phyloP scores from a whole-genome alignment of 2,329 filamentous ascomycete genomes.

The Apiospora aurea region DNA sequence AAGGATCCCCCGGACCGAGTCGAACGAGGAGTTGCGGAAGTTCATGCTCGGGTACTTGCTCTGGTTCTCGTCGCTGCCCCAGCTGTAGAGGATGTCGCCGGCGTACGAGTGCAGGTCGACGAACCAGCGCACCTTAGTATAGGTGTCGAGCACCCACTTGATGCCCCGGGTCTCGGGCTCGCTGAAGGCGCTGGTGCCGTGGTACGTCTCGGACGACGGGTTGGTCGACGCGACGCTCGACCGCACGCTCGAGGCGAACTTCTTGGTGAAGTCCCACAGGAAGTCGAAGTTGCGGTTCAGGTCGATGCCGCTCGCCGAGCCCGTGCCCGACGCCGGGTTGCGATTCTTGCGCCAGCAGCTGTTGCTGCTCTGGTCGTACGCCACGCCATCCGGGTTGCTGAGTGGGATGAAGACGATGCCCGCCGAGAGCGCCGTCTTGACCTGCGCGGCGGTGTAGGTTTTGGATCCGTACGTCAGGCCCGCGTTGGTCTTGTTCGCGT shows the following conservation, averaged over 20 bases:
- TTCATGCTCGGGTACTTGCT: conserved; percentile 52
- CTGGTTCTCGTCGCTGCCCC: conserved; percentile 64
- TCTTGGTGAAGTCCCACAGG: conserved; percentile 58
- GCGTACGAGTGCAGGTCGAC: conserved; percentile 64
- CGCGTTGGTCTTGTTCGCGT: conserved; percentile 55
- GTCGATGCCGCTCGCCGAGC: conserved; percentile 53
- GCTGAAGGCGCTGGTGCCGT: conserved; percentile 58
- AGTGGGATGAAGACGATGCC: conserved; percentile 62
- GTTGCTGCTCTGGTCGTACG: conserved; percentile 57
- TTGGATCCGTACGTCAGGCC: conserved; percentile 60
- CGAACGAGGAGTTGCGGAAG: conserved; percentile 59
- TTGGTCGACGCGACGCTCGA: conserved; percentile 48
- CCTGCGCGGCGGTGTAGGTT: conserved; percentile 58
- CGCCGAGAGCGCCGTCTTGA: conserved; percentile 56
- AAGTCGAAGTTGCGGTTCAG: conserved; percentile 66
- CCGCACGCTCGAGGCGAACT: conserved; percentile 50
- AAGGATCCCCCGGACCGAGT: conserved; percentile 57
- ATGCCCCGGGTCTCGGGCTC: conserved; percentile 64
- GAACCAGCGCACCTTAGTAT: conserved; percentile 61
- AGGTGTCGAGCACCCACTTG: conserved; percentile 58
- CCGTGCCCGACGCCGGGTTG: conserved; percentile 49
- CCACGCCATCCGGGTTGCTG: conserved; percentile 62
- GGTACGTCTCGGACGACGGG: conserved; percentile 56
- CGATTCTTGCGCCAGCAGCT: conserved; percentile 65
- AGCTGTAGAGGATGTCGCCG: conserved; percentile 61